These are phyloP conservation scores for Dittrichia graveolens DNA, from an alignment of 129 eudicot species.

Conservation along the genomic window DNA sequence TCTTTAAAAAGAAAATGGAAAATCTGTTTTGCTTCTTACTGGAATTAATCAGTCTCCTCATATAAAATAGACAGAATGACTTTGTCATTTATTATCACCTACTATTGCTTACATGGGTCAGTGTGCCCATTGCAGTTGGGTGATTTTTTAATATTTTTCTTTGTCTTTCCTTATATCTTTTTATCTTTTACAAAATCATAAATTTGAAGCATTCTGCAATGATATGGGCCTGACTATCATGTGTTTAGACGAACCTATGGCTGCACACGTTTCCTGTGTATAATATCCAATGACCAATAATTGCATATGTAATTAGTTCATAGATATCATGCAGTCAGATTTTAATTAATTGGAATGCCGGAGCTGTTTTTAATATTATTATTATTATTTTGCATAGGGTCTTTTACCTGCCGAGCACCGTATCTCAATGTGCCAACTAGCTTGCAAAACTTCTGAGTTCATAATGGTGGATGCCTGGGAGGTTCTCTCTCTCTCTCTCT, in stretches of 20 bases:
- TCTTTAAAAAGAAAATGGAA: neutral
- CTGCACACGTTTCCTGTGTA: neutral
- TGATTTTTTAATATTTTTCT: neutral
- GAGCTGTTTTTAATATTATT: neutral
- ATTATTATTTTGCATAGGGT: slow-evolving; percentile 52
- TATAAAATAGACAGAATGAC: neutral
- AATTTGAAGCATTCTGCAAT: slow-evolving; percentile 4
- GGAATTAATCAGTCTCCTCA: neutral
- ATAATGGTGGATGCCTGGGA: slow-evolving; percentile 95
- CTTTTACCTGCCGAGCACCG: slow-evolving; percentile 83
- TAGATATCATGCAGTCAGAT: neutral
- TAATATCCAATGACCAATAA: neutral
- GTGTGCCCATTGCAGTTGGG: neutral
- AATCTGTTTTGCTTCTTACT: neutral
- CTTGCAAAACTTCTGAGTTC: slow-evolving; percentile 78
- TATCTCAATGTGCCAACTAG: slow-evolving; percentile 71
- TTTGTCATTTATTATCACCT: neutral
- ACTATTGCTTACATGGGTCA: neutral
- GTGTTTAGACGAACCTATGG: slow-evolving; percentile 1
- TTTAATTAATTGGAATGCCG: neutral
- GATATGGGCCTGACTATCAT: neutral
- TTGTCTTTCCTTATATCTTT: neutral
- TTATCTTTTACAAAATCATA: neutral
- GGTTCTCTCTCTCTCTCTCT: slow-evolving; percentile 49
- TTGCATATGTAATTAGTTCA: neutral